A percentile compares a stretch with the other conserved stretches of the same genome.
Conservation (phyloP, 2,329 filamentous ascomycete genomes). For the Fusarium camptoceras region DNA sequence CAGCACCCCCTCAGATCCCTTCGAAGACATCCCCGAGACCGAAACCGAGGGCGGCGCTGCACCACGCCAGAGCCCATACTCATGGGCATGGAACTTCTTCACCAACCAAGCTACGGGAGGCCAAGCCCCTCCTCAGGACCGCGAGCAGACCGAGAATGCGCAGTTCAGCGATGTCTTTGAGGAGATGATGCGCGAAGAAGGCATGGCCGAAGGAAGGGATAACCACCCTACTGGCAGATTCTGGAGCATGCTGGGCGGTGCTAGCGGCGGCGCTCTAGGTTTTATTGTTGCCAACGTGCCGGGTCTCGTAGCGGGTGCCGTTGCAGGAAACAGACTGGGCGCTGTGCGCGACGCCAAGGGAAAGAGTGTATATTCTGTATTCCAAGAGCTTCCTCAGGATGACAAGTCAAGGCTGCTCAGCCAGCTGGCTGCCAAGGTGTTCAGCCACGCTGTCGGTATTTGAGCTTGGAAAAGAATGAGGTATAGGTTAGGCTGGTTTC, state of each 20-base stretch:
- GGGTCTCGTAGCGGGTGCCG: constrained; percentile 87
- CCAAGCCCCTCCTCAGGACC: constrained; percentile 51
- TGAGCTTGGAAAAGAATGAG: constrained; percentile 42
- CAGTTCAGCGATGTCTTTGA: constrained; percentile 93
- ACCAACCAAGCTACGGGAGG: constrained; percentile 49
- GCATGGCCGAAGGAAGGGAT: constrained; percentile 78
- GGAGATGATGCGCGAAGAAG: constrained; percentile 88
- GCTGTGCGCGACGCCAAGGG: constrained; percentile 89
- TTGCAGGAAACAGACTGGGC: constrained; percentile 92
- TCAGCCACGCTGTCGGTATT: constrained; percentile 79
- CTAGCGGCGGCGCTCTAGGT: constrained; percentile 89
- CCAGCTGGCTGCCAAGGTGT: constrained; percentile 87
- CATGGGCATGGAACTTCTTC: constrained; percentile 80
- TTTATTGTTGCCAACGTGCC: constrained; percentile 96
- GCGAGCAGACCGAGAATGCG: constrained; percentile 72
- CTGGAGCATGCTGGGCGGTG: constrained; percentile 86
- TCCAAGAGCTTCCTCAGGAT: constrained; percentile 83
- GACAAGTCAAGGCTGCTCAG: constrained; percentile 85
- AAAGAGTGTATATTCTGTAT: constrained; percentile 95
- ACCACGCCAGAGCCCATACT: constrained; percentile 68
- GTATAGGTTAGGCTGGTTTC: constrained; percentile 1
- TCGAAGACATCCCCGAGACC: constrained; percentile 53
- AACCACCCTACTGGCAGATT: constrained; percentile 76
- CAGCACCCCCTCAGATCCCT: constrained; percentile 55
- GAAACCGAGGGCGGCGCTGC: constrained; percentile 54